phyloP scores from a whole-genome alignment of 192 early-diverging fungal species.

The Pilaira anomala region DNA sequence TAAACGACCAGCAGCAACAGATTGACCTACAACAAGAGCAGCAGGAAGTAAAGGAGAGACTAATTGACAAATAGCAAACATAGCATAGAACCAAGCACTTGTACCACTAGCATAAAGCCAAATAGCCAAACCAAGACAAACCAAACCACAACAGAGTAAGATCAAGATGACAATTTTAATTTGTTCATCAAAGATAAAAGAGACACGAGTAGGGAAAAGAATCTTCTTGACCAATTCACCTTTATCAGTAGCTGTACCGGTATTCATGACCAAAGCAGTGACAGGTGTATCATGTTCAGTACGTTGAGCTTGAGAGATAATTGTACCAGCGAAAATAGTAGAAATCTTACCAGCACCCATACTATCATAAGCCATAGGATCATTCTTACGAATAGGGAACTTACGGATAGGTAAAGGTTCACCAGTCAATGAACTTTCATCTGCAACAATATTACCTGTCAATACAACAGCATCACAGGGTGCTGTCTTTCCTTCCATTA shows the following conservation, averaged over 20 bases:
- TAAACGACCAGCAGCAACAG: slow-evolving; percentile 56
- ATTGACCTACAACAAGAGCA: slow-evolving; percentile 67
- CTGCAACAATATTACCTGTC: slow-evolving; percentile 59
- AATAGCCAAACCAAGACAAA: slow-evolving; percentile 43
- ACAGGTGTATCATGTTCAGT: slow-evolving; percentile 24
- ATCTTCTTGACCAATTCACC: slow-evolving; percentile 69
- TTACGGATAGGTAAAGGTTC: slow-evolving; percentile 71
- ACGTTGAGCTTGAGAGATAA: slow-evolving; percentile 50
- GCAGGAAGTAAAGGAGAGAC: slow-evolving; percentile 67
- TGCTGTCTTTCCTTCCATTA: slow-evolving; percentile 46
- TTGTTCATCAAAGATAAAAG: slow-evolving; percentile 70
- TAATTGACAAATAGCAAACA: slow-evolving; percentile 66
- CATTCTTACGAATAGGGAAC: slow-evolving; percentile 53
- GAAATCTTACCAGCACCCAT: slow-evolving; percentile 44
- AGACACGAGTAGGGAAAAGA: slow-evolving; percentile 59
- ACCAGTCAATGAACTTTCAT: slow-evolving; percentile 67
- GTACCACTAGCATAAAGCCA: slow-evolving; percentile 45
- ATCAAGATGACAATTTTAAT: slow-evolving; percentile 64
- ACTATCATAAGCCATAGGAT: slow-evolving; percentile 19
- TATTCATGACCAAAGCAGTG: slow-evolving; percentile 54
- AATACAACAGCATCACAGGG: slow-evolving; percentile 50
- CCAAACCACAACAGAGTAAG: slow-evolving; percentile 55
- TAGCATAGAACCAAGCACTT: slow-evolving; percentile 62
- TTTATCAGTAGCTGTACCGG: slow-evolving; percentile 59
- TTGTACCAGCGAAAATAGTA: slow-evolving; percentile 57